Evolutionary conservation across 2,329 filamentous ascomycete species (phyloP).

Genomic region (Exophiala dermatitidis): DNA sequence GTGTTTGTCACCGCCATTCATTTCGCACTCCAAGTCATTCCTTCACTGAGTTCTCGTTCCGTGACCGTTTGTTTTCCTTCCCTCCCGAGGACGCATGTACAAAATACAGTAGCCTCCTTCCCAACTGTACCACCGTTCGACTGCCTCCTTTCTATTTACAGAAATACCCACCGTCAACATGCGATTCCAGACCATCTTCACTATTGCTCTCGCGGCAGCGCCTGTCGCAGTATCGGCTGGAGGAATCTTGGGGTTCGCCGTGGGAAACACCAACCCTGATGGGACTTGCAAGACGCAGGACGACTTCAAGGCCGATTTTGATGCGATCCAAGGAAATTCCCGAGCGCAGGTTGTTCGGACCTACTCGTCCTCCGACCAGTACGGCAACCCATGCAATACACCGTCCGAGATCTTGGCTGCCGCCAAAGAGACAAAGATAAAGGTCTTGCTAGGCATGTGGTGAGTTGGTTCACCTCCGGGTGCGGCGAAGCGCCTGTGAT

Average conservation of each 20-base stretch:
- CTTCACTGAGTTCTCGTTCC: not conserved
- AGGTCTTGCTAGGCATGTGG: slow-evolving; percentile 66
- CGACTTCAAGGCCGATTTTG: slow-evolving; percentile 62
- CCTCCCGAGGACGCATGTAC: too few relatives aligned
- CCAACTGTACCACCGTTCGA: not conserved
- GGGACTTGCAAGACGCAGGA: slow-evolving; percentile 54
- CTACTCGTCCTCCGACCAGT: slow-evolving; percentile 55
- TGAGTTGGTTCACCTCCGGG: slow-evolving; percentile 32
- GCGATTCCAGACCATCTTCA: slow-evolving; percentile 39
- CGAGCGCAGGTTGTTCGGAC: slow-evolving; percentile 54
- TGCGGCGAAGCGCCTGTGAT: not conserved
- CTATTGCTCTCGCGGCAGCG: slow-evolving; percentile 37
- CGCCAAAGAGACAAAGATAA: slow-evolving; percentile 56
- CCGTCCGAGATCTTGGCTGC: slow-evolving; percentile 58
- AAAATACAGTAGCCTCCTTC: not conserved
- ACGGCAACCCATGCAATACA: slow-evolving; percentile 47
- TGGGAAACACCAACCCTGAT: slow-evolving; percentile 58
- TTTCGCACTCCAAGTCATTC: not conserved
- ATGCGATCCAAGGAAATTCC: slow-evolving; percentile 47
- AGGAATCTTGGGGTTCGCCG: slow-evolving; percentile 57
- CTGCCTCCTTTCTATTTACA: not conserved
- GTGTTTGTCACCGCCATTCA: too few relatives aligned
- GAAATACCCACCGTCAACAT: slow-evolving; percentile 32
- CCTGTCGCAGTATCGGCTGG: slow-evolving; percentile 46
- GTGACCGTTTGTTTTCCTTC: not conserved